Conservation (phyloP, 2,329 filamentous ascomycete species). For the Penicillium sp. region DNA sequence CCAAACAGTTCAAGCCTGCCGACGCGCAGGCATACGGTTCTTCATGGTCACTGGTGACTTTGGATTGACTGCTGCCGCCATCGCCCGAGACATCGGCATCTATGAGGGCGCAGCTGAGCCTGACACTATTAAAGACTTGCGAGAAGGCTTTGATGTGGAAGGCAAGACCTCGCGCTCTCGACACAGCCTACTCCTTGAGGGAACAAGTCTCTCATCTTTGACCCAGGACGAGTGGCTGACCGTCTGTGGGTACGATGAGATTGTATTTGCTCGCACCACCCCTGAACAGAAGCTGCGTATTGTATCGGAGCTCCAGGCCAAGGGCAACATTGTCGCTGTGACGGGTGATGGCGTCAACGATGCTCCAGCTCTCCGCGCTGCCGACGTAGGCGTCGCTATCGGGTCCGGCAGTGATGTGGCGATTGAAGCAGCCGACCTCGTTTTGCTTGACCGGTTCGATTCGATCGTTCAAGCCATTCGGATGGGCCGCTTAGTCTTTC, state of each 20-base stretch:
- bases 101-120: constrained; percentile 47
- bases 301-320: constrained; percentile 40
- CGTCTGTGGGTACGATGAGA: constrained; percentile 56
- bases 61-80: constrained; percentile 41
- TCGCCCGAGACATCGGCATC: constrained; percentile 44
- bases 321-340: constrained; percentile 43
- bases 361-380: constrained; percentile 34
- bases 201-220: constrained; percentile 63
- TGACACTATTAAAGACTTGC: constrained; percentile 56
- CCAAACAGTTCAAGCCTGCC: constrained; percentile 35
- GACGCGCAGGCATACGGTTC: constrained; percentile 39
- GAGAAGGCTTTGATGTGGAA: constrained; percentile 28
- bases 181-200: constrained; percentile 62
- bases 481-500: constrained; percentile 35
- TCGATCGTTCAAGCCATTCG: constrained; percentile 36
- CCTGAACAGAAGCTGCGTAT: constrained; percentile 47
- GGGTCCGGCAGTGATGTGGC: constrained; percentile 42
- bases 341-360: constrained; percentile 41
- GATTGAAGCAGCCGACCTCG: constrained; percentile 42
- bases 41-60: constrained; percentile 48
- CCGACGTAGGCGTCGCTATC: constrained; percentile 36
- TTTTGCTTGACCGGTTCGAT: constrained; percentile 37
- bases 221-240: constrained; percentile 67
- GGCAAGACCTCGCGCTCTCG: constrained; percentile 27
- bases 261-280: constrained; percentile 45